Base-by-base conservation (phyloP, 2,329 filamentous ascomycete genomes). In the Penicillium sp. region DNA sequence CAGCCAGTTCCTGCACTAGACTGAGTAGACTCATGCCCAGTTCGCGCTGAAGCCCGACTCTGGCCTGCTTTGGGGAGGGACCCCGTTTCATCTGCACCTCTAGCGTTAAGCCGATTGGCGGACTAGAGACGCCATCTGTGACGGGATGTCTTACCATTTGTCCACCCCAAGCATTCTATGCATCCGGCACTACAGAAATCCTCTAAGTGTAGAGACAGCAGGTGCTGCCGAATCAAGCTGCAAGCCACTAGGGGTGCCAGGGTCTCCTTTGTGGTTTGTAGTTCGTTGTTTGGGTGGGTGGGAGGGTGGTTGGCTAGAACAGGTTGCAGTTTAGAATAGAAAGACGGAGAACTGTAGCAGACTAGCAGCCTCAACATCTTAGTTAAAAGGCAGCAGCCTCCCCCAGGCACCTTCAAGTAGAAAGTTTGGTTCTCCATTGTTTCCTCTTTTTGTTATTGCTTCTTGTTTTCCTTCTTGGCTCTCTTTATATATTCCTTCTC, bases 401-500 rank as follows among this genome's bases (percentile, higher is more conserved):
- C 45, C 28, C 45, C 45, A 49, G 45, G 45, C 45, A 48, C 15
- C 11, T 20, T 12, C 45, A 34, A 6, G 15, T 14, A 49, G 45
- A 34, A 35, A 49, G 45, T 35, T 17, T 4, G 28, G 28, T 49
- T 20, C 45, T 49, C n/a, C 49, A 28, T 53, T 53, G 37, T 54
- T 42, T 47, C 41, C 54, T 54, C 51, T 38, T 51, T 41, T 59
- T 17, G 34, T 47, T 47, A 15, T 28, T 45, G 28, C 22, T 59
- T 31, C 28, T 49, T 55, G 14, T 53, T 53, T 55, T 49, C 63
- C 55, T 77, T 75, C 48, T 41, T 41, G 52, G 17, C 52, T 47
- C 47, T 48, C 38, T 31, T 49, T 28, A 17, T 50, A 34, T 62
- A 43, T 58, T 61, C 54, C 69, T 77, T 74, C 76, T 70, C 69